phyloP scores from a whole-genome alignment of 257 asterid genomes.

The Verbena officinalis region DNA sequence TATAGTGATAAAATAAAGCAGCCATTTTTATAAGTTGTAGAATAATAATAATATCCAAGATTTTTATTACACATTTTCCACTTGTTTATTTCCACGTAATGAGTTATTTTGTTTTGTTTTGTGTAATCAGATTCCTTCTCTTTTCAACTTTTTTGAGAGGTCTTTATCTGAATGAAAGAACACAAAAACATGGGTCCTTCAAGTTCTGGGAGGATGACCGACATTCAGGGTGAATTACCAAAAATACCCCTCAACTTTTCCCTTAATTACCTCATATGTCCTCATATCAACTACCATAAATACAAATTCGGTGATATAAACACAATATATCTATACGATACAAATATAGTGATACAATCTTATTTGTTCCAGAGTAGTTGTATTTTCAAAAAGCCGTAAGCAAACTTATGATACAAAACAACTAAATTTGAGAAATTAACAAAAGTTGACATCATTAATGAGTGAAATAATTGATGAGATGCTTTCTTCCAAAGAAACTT shows the following conservation, averaged over 20 bases:
- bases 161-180: constrained; percentile 5
- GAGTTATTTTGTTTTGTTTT: not conserved
- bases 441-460: constrained; percentile 21
- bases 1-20: not conserved
- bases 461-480: constrained; percentile 20
- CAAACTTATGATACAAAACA: no score
- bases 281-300: no score
- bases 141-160: not conserved
- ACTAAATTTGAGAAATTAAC: constrained; percentile 16
- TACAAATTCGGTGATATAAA: no score
- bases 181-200: not conserved
- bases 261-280: no score
- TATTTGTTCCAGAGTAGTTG: no score
- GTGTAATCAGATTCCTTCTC: not conserved
- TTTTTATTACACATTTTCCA: not conserved
- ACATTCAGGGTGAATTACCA: constrained; percentile 14
- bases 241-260: constrained; percentile 21
- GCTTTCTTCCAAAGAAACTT: constrained; percentile 32
- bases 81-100: constrained; percentile 16
- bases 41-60: no score
- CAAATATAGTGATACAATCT: no score
- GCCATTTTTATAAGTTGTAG: not conserved
- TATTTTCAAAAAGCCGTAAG: no score
- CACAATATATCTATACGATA: no score
- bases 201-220: constrained; percentile 10